Conservation (phyloP, 352 stramenopile genomes). For the Globisporangium megalacanthum region DNA sequence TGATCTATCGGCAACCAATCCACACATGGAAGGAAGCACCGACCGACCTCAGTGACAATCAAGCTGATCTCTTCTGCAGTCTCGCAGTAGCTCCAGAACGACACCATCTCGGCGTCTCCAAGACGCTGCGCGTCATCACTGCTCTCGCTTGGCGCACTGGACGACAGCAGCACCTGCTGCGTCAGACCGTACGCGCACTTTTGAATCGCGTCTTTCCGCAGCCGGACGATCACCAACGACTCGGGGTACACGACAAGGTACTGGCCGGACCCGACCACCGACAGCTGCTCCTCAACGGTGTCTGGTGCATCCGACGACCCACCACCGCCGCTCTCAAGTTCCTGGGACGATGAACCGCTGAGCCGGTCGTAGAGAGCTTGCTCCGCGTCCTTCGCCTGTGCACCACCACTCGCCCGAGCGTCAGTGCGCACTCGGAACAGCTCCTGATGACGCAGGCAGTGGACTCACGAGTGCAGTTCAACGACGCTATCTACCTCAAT, state of each 20-base stretch:
- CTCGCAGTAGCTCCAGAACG: conserved; percentile 85
- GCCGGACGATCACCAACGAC: conserved; percentile 64
- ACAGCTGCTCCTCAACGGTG: background rate
- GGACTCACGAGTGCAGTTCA: too few relatives aligned
- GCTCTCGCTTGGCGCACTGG: conserved; percentile 5
- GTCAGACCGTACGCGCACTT: conserved; percentile 75
- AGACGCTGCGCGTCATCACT: background rate
- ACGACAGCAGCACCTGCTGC: conserved; percentile 65
- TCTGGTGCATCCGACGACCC: background rate
- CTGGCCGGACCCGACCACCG: conserved; percentile 60
- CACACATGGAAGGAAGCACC: too few relatives aligned
- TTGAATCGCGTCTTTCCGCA: conserved; percentile 69
- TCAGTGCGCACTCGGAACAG: background rate
- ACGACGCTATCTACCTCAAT: conserved; percentile 45
- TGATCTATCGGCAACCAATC: too few relatives aligned
- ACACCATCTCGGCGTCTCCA: conserved; percentile 22
- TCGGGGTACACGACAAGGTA: conserved; percentile 80
- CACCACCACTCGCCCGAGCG: background rate
- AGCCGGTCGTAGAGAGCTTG: conserved; percentile 5
- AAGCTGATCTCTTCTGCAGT: conserved; percentile 80
- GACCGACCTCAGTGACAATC: conserved; percentile 56
- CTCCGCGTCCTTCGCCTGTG: conserved; percentile 54
- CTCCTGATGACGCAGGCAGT: too few relatives aligned
- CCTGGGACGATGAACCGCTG: background rate
- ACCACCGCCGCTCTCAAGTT: background rate